These are phyloP conservation scores for Kazachstania viticola DNA, from an alignment of 805 yeast species.

Conservation along the genomic window DNA sequence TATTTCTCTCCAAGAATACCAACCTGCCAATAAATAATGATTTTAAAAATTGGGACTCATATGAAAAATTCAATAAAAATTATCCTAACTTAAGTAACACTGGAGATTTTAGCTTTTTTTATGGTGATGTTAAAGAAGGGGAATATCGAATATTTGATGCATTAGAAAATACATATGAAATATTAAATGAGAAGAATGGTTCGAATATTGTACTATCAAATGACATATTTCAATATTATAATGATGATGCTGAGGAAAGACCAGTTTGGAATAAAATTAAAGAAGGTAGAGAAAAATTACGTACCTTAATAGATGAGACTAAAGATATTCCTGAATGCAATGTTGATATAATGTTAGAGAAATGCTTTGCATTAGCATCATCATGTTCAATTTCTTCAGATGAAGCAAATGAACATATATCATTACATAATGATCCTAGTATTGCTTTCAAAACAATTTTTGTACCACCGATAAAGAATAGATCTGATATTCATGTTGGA, in stretches of 20 bases:
- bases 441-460: slow-evolving; percentile 49
- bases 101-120: slow-evolving; percentile 28
- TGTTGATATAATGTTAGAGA: slow-evolving; percentile 29
- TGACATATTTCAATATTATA: slow-evolving; percentile 15
- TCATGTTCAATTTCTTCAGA: slow-evolving; percentile 30
- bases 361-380: slow-evolving; percentile 46
- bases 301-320: slow-evolving; percentile 21
- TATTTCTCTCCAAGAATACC: slow-evolving; percentile 22
- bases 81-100: slow-evolving; percentile 14
- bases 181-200: slow-evolving; percentile 15
- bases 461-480: slow-evolving; percentile 50
- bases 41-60: slow-evolving; percentile 19
- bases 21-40: slow-evolving; percentile 3
- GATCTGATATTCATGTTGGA: slow-evolving; percentile 21
- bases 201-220: slow-evolving; percentile 21
- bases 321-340: slow-evolving; percentile 1
- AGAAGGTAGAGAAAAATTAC: slow-evolving; percentile 39
- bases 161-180: slow-evolving; percentile 20
- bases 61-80: slow-evolving; percentile 13
- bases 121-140: slow-evolving; percentile 23
- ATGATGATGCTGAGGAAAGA: slow-evolving; percentile 25
- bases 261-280: slow-evolving; percentile 69
- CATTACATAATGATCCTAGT: slow-evolving; percentile 22
- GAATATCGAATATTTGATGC: slow-evolving; percentile 21
- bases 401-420: slow-evolving; percentile 17